Conservation (phyloP, 257 asterid genomes). For the Handroanthus guayacan region DNA sequence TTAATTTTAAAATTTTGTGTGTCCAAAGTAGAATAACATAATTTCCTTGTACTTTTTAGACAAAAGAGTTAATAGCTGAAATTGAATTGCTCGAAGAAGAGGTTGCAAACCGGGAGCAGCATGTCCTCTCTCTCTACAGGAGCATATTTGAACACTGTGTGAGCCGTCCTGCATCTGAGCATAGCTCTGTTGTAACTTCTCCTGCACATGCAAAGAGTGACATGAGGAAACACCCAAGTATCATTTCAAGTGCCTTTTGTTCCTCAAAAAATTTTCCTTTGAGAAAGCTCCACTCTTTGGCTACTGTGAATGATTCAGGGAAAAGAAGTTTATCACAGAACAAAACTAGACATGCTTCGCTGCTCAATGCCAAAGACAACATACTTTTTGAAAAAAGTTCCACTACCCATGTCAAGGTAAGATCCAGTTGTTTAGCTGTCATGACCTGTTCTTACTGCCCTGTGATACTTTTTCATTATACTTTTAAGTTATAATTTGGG, state of each 20-base stretch:
- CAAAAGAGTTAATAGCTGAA: constrained; percentile 62
- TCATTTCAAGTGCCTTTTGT: constrained; percentile 67
- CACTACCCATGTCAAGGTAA: constrained; percentile 48
- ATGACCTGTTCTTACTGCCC: neutral
- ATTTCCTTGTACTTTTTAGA: constrained; percentile 39
- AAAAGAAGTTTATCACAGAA: constrained; percentile 50
- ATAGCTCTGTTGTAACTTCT: constrained; percentile 56
- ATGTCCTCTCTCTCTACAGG: constrained; percentile 61
- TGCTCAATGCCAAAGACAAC: constrained; percentile 48
- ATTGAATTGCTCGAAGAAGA: constrained; percentile 71
- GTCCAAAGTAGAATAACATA: too few relatives aligned
- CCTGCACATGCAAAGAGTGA: constrained; percentile 61
- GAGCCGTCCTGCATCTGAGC: constrained; percentile 62
- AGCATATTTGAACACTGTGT: constrained; percentile 61
- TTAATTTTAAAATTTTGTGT: too few relatives aligned
- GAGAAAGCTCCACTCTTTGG: constrained; percentile 56
- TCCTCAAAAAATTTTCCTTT: constrained; percentile 64
- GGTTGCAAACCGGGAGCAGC: constrained; percentile 67
- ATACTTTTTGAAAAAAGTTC: constrained; percentile 46
- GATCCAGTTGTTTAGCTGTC: neutral
- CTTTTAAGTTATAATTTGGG: neutral
- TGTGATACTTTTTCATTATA: neutral
- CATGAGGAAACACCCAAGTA: constrained; percentile 68
- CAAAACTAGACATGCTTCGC: constrained; percentile 55
- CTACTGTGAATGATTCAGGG: constrained; percentile 52